These are phyloP conservation scores for Porcisia deanei DNA, from an alignment of 208 protist genomes.

Conservation along the genomic window DNA sequence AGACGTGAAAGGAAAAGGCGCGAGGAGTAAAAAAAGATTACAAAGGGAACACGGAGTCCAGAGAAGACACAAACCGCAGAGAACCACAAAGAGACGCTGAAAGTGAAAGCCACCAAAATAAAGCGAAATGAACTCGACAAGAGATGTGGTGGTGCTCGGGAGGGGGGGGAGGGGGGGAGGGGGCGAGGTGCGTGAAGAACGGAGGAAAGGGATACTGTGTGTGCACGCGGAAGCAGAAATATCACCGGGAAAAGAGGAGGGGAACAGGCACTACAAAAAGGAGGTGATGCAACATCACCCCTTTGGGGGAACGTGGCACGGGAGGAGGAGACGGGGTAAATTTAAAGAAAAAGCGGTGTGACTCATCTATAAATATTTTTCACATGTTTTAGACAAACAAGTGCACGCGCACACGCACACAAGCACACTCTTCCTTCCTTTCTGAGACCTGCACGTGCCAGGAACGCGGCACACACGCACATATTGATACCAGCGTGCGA, in stretches of 20 bases:
- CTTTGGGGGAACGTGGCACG: not conserved
- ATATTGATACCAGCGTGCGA: too few relatives aligned
- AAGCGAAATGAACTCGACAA: not conserved
- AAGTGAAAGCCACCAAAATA: not conserved
- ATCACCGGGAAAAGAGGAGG: not conserved
- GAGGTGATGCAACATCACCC: not conserved
- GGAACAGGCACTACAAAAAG: not conserved
- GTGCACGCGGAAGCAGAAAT: not conserved
- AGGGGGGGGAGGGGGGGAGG: not conserved
- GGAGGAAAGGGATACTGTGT: not conserved
- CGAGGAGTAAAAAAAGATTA: slow-evolving; percentile 3
- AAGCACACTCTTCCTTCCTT: not conserved
- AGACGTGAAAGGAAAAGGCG: not conserved
- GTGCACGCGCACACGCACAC: not conserved
- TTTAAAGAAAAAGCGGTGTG: slow-evolving; percentile 1
- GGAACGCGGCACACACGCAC: not conserved
- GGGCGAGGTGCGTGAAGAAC: not conserved
- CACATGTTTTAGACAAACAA: not conserved
- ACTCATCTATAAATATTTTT: not conserved
- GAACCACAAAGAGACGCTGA: slow-evolving; percentile 9
- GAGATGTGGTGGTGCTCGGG: not conserved
- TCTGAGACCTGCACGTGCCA: not conserved
- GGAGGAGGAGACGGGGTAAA: not conserved
- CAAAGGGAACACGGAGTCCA: not conserved
- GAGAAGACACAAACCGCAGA: slow-evolving; percentile 6